These are phyloP conservation scores for Mycena venus DNA, from an alignment of 768 basidiomycete genomes.

Conservation along the genomic window DNA sequence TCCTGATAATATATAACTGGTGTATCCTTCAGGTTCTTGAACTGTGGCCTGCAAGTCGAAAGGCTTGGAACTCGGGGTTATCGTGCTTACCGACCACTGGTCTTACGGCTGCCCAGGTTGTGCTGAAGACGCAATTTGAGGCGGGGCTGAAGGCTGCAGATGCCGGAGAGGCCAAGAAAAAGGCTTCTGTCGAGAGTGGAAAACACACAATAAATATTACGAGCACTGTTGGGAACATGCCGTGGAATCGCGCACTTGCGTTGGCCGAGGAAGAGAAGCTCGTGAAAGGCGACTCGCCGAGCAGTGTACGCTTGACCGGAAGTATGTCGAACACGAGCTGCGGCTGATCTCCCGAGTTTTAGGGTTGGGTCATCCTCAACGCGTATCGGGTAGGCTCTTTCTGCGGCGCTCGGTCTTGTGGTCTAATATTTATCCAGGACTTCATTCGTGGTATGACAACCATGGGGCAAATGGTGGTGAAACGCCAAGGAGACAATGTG, in stretches of 20 bases:
- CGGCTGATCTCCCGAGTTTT: neutral
- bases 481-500: neutral
- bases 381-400: constrained; percentile 45
- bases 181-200: neutral
- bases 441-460: constrained; percentile 43
- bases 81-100: constrained; percentile 42
- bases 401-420: neutral
- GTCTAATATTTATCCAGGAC: constrained; percentile 36
- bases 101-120: constrained; percentile 46
- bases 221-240: constrained; percentile 18
- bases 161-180: constrained; percentile 1
- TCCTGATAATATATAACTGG: too few relatives aligned
- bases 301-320: constrained; percentile 10
- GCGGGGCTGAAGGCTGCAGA: constrained; percentile 44
- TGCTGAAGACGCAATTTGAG: constrained; percentile 52
- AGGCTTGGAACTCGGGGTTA: constrained; percentile 49
- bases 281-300: constrained; percentile 18
- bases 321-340: too few relatives aligned
- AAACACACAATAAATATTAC: neutral
- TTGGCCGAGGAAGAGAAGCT: constrained; percentile 37
- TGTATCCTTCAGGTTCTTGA: constrained; percentile 37
- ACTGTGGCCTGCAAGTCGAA: constrained; percentile 31
- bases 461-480: constrained; percentile 38
- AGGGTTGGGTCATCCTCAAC: constrained; percentile 50
- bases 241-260: constrained; percentile 43